Evolutionary conservation across 2,329 filamentous ascomycete genomes (phyloP), one percentile per base, ranked within the genome.

Genomic region (Cordyceps farinosa): DNA sequence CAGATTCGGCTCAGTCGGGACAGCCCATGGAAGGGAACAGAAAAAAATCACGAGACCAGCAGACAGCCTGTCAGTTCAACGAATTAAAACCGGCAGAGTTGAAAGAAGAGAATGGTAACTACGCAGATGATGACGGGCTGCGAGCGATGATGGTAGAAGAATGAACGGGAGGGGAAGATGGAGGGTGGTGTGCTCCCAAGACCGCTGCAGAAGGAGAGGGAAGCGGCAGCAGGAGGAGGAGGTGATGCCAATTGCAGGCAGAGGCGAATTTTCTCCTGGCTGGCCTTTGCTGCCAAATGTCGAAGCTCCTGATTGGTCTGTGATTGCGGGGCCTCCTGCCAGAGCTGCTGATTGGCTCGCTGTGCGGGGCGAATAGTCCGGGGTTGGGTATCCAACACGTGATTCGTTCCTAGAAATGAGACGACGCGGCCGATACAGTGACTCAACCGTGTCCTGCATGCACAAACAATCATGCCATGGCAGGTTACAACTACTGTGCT

Each of bases 291-390:
- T 57, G 36, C 48, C 40, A 45, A 47, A 52, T 50, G 51, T 32
- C 44, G n/a, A n/a, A 32, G 51, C 32, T 38, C 2, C 27, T 59
- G 56, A 50, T 57, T 57, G 54, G 54, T 36, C 17, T 2, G 22
- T 6, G 2, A n/a, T 34, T 55, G 60, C 52, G 40, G 29, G 57
- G 34, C 61, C 50, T 62, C 9, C 50, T 55, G 8, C n/a, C 15
- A 44, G 61, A 66, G 65, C 60, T 64, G 64, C 42, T 73, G 70
- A 76, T 76, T 76, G 74, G 74, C 38, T 60, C 6, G 13, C 36
- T 30, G 56, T 71, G 73, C 70, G 74, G 74, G 74, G 70, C 60
- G 55, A 44, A 57, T 6, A 44, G 51, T 64, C 64, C 61, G 58
- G 69, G 63, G 65, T 64, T 52, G 40, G 52, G 53, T 4, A 55